phyloP scores from a whole-genome alignment of 768 basidiomycete species.

The Polyporus arcularius region DNA sequence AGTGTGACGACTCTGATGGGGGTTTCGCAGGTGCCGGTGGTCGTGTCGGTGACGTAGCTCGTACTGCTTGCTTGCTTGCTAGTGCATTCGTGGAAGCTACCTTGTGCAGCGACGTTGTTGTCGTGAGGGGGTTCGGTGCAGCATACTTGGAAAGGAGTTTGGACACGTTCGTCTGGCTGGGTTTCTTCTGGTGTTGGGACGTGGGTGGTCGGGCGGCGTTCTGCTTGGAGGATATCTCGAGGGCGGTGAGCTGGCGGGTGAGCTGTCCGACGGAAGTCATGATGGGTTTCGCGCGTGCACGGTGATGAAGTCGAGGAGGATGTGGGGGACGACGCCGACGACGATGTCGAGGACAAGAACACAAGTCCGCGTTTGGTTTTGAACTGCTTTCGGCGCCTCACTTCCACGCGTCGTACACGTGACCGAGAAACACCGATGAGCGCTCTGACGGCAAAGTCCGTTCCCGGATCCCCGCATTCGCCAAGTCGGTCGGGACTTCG shows the following conservation, averaged over 20 bases:
- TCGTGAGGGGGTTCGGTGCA: slow-evolving; percentile 52
- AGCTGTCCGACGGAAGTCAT: slow-evolving; percentile 55
- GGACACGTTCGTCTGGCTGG: slow-evolving; percentile 60
- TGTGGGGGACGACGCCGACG: slow-evolving; percentile 4
- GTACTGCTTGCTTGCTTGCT: slow-evolving; percentile 12
- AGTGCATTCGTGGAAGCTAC: slow-evolving; percentile 20
- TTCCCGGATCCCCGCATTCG: slow-evolving; percentile 14
- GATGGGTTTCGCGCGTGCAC: slow-evolving; percentile 11
- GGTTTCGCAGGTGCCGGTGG: slow-evolving; percentile 25
- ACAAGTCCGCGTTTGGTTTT: slow-evolving; percentile 18
- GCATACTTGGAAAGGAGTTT: slow-evolving; percentile 78
- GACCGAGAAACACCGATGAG: slow-evolving; percentile 6
- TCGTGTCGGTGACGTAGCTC: slow-evolving; percentile 34
- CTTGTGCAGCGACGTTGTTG: slow-evolving; percentile 23
- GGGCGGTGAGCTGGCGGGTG: slow-evolving; percentile 67
- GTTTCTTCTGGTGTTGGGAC: slow-evolving; percentile 49
- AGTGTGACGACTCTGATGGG: slow-evolving; percentile 6
- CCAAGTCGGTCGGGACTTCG: slow-evolving; percentile 8
- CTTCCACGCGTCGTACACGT: slow-evolving; percentile 3
- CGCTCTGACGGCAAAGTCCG: too few relatives aligned
- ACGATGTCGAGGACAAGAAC: slow-evolving; percentile 15
- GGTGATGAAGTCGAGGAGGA: neutral
- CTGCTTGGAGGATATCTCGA: slow-evolving; percentile 62
- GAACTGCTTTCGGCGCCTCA: slow-evolving; percentile 17
- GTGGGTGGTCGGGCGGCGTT: slow-evolving; percentile 33